Conservation (phyloP, 2,329 filamentous ascomycete genomes). For the Sclerotinia subarctica region DNA sequence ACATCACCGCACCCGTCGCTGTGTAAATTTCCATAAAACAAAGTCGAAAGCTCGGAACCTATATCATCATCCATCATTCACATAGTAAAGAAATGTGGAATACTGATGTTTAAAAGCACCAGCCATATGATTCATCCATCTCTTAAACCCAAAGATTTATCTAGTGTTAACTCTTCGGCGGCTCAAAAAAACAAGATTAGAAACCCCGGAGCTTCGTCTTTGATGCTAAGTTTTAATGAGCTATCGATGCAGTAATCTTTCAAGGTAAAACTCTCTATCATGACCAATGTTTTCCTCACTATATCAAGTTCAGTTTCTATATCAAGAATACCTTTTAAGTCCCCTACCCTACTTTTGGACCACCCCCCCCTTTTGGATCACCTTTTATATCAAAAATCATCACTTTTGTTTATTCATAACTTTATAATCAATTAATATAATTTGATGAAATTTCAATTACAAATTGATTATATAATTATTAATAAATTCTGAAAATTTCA, state of each 20-base stretch:
- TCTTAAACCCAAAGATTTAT: neutral
- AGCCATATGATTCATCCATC: neutral
- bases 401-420: no score
- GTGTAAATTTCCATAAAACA: neutral
- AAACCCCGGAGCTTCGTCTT: neutral
- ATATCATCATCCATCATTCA: neutral
- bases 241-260: neutral
- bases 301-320: no score
- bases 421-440: no score
- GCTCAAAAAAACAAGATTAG: neutral
- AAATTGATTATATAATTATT: no score
- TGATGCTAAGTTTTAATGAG: neutral
- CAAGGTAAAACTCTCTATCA: neutral
- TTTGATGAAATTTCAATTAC: no score
- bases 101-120: neutral
- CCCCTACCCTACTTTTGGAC: no score
- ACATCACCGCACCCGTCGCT: neutral
- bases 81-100: neutral
- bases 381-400: no score
- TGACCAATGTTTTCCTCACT: no score
- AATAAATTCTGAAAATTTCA: no score
- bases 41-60: neutral
- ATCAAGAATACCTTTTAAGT: no score
- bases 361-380: no score
- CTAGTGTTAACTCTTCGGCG: neutral